These are phyloP conservation scores for Chalciporus pseudorubinellus DNA, from an alignment of 768 basidiomycete species.

Conservation along the genomic window DNA sequence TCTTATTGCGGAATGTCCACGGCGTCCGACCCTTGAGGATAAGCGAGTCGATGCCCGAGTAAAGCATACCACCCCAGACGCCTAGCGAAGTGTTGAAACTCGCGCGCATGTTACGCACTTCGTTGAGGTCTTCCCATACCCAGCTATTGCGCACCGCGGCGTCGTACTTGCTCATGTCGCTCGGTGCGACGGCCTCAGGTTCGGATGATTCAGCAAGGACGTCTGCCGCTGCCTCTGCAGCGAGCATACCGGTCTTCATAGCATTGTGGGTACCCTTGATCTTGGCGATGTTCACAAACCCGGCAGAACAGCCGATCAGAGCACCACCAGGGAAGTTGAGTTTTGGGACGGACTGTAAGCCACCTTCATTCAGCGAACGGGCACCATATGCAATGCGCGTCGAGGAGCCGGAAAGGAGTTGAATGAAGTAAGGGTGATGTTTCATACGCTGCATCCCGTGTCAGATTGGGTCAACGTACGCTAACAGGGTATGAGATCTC, in stretches of 20 bases:
- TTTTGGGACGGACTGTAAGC: slow-evolving; percentile 85
- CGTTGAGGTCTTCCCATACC: slow-evolving; percentile 82
- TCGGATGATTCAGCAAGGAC: slow-evolving; percentile 39
- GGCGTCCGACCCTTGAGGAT: slow-evolving; percentile 82
- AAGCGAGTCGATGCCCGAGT: slow-evolving; percentile 86
- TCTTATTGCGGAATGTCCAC: slow-evolving; percentile 83
- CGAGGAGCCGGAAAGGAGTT: slow-evolving; percentile 69
- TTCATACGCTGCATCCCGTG: slow-evolving; percentile 68
- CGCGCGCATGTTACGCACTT: slow-evolving; percentile 89
- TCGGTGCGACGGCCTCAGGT: slow-evolving; percentile 17
- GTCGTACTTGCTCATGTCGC: slow-evolving; percentile 76
- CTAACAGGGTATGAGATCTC: slow-evolving; percentile 19
- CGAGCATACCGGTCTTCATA: slow-evolving; percentile 98
- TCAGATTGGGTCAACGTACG: slow-evolving; percentile 1
- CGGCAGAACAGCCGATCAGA: slow-evolving; percentile 91
- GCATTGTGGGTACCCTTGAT: slow-evolving; percentile 99
- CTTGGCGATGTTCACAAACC: slow-evolving; percentile 94
- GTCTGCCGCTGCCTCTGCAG: slow-evolving; percentile 82
- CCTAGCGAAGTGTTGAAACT: slow-evolving; percentile 82
- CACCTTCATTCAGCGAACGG: slow-evolving; percentile 89
- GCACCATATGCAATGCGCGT: slow-evolving; percentile 90
- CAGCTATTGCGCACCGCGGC: slow-evolving; percentile 68
- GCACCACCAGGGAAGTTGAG: slow-evolving; percentile 92
- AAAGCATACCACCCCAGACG: slow-evolving; percentile 81
- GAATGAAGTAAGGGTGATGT: slow-evolving; percentile 88